These are phyloP conservation scores for Acer saccharum DNA, from an alignment of 345 rosid genomes.

Conservation along the genomic window DNA sequence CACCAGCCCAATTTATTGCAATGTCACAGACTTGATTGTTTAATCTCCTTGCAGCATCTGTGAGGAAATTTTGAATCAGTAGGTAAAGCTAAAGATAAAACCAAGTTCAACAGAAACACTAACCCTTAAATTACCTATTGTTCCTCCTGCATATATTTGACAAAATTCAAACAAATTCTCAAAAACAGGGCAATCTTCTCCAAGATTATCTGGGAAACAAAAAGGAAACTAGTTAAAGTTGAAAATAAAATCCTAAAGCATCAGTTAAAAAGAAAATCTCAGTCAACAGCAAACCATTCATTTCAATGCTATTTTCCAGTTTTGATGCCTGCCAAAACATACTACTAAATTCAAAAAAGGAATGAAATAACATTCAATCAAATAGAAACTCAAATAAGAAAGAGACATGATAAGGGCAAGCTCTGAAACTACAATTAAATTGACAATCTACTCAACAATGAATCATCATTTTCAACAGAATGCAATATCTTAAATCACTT, in stretches of 20 bases:
- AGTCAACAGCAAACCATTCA: neutral
- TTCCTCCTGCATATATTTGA: slow-evolving; percentile 97
- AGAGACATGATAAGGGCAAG: neutral
- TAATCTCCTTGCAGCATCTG: slow-evolving; percentile 92
- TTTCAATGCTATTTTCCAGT: neutral
- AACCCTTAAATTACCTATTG: slow-evolving; percentile 63
- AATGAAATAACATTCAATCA: neutral
- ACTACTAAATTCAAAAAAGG: neutral
- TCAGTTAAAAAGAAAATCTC: neutral
- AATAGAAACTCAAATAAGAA: neutral
- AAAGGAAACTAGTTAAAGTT: slow-evolving; percentile 6
- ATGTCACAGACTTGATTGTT: slow-evolving; percentile 93
- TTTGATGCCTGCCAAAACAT: neutral
- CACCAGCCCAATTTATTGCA: slow-evolving; percentile 99
- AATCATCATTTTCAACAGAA: neutral
- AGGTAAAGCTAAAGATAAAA: slow-evolving; percentile 2
- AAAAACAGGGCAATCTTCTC: slow-evolving; percentile 99
- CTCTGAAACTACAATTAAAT: neutral
- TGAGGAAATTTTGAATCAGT: slow-evolving; percentile 14
- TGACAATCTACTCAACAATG: neutral
- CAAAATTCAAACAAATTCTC: slow-evolving; percentile 94
- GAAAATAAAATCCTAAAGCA: slow-evolving; percentile 5
- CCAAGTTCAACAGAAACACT: slow-evolving; percentile 9
- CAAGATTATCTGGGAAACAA: slow-evolving; percentile 70
- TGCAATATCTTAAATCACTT: neutral